Evolutionary conservation across 169 alveolate genomes (phyloP).

Genomic region (Eimeria falciformis): DNA sequence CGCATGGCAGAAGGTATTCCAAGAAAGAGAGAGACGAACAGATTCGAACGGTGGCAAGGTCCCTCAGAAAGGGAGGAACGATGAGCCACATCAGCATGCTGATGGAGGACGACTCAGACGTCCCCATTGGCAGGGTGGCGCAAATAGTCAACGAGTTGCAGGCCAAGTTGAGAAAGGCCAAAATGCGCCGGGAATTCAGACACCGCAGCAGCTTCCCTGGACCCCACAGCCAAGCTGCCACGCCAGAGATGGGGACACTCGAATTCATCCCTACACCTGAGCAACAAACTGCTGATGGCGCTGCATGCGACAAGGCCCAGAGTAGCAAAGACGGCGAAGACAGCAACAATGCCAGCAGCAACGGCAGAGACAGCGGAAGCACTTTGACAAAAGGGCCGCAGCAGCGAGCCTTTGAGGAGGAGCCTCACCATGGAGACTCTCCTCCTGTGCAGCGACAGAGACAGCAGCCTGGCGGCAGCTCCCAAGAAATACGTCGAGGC

Average conservation of each 20-base stretch:
- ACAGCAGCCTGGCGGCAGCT: neutral
- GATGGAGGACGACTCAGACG: too few species aligned
- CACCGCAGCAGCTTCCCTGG: conserved; percentile 7
- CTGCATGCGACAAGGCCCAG: neutral
- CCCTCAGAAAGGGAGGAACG: too few species aligned
- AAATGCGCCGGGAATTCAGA: too few species aligned
- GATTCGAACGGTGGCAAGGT: too few species aligned
- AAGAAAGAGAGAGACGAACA: neutral
- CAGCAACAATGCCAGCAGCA: conserved; percentile 20
- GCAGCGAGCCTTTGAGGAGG: conserved; percentile 22
- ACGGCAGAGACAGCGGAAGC: neutral
- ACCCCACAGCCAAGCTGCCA: neutral
- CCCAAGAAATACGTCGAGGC: too few species aligned
- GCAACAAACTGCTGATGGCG: neutral
- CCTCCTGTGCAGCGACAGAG: neutral
- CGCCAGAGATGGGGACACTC: conserved; percentile 6
- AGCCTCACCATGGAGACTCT: conserved; percentile 19
- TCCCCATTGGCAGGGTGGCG: too few species aligned
- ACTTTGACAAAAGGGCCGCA: conserved; percentile 23
- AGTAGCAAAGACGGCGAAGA: neutral
- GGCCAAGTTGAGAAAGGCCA: too few species aligned
- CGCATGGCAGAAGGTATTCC: neutral
- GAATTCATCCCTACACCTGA: conserved; percentile 7
- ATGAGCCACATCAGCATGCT: too few species aligned
- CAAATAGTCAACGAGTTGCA: too few species aligned